Base-by-base conservation (phyloP, 2,329 filamentous ascomycete genomes). In the Penicillium sp. region DNA sequence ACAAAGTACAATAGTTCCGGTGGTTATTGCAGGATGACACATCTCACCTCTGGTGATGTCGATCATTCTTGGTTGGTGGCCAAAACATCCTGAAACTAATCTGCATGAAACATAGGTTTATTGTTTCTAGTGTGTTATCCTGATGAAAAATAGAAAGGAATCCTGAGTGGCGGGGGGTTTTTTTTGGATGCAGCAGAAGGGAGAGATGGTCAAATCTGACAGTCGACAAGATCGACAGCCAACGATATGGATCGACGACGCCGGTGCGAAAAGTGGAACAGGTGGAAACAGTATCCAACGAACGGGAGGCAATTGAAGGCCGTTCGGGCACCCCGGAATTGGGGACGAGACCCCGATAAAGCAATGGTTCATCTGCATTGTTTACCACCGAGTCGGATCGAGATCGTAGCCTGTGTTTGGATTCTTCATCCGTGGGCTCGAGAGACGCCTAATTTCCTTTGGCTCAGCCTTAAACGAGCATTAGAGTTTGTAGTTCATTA, bases 161-260 rank as follows among this genome's bases (percentile, higher is more conserved):
- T 20, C 23, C 13, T 29, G 26, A 29, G 39, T 17, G 39, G 5
- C 10, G 27, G 20, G n/a, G n/a, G 18, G n/a, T 17, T 30, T 26
- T 40, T 7, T 6, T 7, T 26, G 7, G n/a, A 26, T 26, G 36
- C 24, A 26, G 13, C 6, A 17, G 12, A 7, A 26, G 13, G 18
- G 36, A 24, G 18, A 26, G 7, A 17, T 34, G 26, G 34, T 17
- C 20, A 36, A 34, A 56, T 58, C 42, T 49, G 53, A 55, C 51
- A 46, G 32, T 47, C 29, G 45, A 49, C 4, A 47, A 42, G 57
- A 56, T 59, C 54, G 40, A 43, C 51, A 32, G 1, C 15, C 27
- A 26, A 17, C 50, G 52, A 34, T 47, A 56, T 53, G 47, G 54
- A 54, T 44, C 50, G 45, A 45, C 51, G 13, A 13, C 29, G 41